Evolutionary conservation across 768 basidiomycete species (phyloP).

Genomic region (Lactarius sanguifluus): DNA sequence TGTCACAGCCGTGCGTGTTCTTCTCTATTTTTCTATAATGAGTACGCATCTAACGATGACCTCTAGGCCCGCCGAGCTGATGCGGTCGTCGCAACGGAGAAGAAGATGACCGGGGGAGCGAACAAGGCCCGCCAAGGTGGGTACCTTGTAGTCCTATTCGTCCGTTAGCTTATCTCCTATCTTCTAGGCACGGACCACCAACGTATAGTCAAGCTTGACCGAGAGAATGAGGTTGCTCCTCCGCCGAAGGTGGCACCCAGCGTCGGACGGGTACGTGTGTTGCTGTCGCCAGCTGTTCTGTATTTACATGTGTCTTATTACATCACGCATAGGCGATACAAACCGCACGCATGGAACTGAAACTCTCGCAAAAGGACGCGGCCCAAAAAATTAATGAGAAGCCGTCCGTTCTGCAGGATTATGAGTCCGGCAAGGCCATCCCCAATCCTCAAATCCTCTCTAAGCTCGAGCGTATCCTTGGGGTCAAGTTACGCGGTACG

Average conservation of each 20-base stretch:
- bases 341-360: conserved; percentile 70
- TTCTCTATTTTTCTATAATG: not conserved
- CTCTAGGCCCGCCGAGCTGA: conserved; percentile 71
- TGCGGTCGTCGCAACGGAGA: conserved; percentile 79
- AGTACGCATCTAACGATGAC: conserved; percentile 17
- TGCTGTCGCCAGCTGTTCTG: not conserved
- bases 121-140: conserved; percentile 80
- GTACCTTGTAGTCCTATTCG: not conserved
- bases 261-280: conserved; percentile 64
- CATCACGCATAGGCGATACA: conserved; percentile 65
- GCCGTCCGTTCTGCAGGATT: conserved; percentile 82
- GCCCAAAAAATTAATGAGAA: conserved; percentile 95
- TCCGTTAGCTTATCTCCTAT: not conserved
- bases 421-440: conserved; percentile 84
- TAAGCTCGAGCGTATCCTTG: conserved; percentile 84
- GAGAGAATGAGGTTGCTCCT: conserved; percentile 94
- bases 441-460: conserved; percentile 83
- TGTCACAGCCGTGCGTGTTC: conserved; percentile 27
- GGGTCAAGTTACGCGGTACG: conserved; percentile 85
- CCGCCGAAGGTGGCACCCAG: conserved; percentile 73
- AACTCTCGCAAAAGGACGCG: conserved; percentile 87
- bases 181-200: conserved; percentile 85
- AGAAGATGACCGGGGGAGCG: conserved; percentile 62
- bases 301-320: not conserved
- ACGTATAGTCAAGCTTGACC: conserved; percentile 89